Percentiles rank a stretch among this genome's conserved stretches.
Conservation (phyloP, 2,329 filamentous ascomycete species). For the Trichoderma cornu-damae region DNA sequence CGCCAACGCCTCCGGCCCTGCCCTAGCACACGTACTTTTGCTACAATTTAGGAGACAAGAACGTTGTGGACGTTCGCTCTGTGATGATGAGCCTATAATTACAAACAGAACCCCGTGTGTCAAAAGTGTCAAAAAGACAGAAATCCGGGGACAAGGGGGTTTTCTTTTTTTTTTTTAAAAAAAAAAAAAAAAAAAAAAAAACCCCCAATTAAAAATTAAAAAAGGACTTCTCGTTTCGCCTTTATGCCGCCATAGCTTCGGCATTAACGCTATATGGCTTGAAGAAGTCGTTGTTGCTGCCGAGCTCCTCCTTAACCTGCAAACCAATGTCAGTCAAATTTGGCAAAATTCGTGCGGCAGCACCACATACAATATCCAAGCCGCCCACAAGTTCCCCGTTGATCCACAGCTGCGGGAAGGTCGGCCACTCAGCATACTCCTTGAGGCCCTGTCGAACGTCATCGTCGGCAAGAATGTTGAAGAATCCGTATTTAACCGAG, state of each 20-base stretch:
- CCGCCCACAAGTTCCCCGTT: slow-evolving; percentile 87
- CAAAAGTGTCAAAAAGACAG: background rate
- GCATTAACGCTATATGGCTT: slow-evolving; percentile 60
- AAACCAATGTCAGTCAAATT: slow-evolving; percentile 22
- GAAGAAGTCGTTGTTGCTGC: slow-evolving; percentile 77
- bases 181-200: too few species aligned
- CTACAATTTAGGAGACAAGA: background rate
- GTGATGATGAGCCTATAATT: background rate
- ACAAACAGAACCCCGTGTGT: background rate
- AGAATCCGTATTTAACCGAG: slow-evolving; percentile 94
- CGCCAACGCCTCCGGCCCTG: background rate
- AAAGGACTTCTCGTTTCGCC: background rate
- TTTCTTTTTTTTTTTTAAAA: too few species aligned
- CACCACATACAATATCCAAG: slow-evolving; percentile 83
- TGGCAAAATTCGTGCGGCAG: background rate
- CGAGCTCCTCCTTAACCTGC: slow-evolving; percentile 89
- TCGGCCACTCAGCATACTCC: slow-evolving; percentile 98
- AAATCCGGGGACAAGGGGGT: background rate
- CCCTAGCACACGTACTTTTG: background rate
- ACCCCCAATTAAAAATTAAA: too few species aligned
- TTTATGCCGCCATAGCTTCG: slow-evolving; percentile 36
- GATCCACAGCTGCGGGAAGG: slow-evolving; percentile 92
- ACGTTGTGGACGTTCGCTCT: background rate
- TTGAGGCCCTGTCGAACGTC: slow-evolving; percentile 95
- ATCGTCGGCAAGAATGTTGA: slow-evolving; percentile 97